Conservation (phyloP, 139 green algal genomes). For the Coccomyxa sp. region DNA sequence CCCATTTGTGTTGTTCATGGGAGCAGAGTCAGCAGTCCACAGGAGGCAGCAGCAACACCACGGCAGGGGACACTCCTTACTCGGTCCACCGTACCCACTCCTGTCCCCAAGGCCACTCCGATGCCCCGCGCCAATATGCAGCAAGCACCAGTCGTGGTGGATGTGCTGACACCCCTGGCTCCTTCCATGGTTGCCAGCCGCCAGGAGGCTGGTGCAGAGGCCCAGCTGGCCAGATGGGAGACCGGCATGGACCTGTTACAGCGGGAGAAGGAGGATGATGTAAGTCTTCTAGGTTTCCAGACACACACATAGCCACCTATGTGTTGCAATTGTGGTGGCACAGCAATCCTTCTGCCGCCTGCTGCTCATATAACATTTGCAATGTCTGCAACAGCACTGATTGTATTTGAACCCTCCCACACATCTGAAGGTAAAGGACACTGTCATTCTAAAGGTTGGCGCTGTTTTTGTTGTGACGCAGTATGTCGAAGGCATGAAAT, state of each 20-base stretch:
- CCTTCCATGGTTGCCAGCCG: background rate
- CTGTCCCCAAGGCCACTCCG: conserved; percentile 9
- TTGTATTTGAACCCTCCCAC: too few species aligned
- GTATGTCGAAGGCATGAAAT: conserved; percentile 74
- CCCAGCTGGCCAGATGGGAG: conserved; percentile 14
- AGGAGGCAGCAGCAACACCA: too few species aligned
- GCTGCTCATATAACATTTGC: too few species aligned
- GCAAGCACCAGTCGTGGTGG: background rate
- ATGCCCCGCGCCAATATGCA: background rate
- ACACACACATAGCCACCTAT: too few species aligned
- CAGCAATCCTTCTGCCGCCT: too few species aligned
- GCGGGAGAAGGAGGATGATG: background rate
- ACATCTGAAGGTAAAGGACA: too few species aligned
- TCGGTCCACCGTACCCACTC: background rate
- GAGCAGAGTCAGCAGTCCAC: too few species aligned
- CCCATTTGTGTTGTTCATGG: too few species aligned
- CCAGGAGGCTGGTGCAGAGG: conserved; percentile 18
- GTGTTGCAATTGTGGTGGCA: too few species aligned
- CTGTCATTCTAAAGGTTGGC: background rate
- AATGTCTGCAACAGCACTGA: too few species aligned
- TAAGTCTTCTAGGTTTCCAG: background rate
- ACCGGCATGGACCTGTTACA: conserved; percentile 12
- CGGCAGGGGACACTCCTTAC: too few species aligned
- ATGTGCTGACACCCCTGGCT: background rate
- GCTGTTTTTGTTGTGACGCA: background rate